These are phyloP conservation scores for Trypanosoma platydactyli DNA, from an alignment of 208 protist genomes.

Conservation along the genomic window DNA sequence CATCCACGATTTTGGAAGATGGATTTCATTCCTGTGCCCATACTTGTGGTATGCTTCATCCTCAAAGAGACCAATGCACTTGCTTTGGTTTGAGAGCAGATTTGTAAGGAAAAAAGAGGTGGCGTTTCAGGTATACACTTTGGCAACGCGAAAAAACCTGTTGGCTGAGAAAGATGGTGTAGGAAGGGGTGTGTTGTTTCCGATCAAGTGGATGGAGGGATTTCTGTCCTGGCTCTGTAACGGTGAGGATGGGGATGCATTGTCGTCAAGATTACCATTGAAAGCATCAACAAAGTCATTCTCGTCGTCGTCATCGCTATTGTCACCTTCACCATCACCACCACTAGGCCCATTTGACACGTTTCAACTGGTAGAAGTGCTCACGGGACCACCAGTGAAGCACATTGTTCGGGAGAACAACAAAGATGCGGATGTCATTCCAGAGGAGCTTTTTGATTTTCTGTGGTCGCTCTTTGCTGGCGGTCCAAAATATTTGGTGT, in stretches of 20 bases:
- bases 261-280: constrained; percentile 3
- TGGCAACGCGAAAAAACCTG: constrained; percentile 43
- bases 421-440: constrained; percentile 54
- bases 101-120: constrained; percentile 33
- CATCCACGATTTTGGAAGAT: constrained; percentile 35
- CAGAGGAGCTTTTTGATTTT: constrained; percentile 66
- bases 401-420: constrained; percentile 30
- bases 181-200: constrained; percentile 52
- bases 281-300: too few relatives aligned
- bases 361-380: constrained; percentile 42
- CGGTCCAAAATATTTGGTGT: constrained; percentile 62
- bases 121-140: constrained; percentile 58
- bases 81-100: constrained; percentile 44
- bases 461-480: constrained; percentile 56
- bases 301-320: background rate
- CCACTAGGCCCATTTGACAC: constrained; percentile 68
- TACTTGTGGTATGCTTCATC: constrained; percentile 34
- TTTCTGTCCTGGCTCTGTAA: constrained; percentile 43
- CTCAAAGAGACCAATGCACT: constrained; percentile 21
- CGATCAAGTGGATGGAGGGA: constrained; percentile 54
- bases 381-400: constrained; percentile 32
- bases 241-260: background rate
- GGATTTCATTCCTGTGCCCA: constrained; percentile 51
- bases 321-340: background rate
- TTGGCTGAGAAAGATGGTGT: constrained; percentile 38